Evolutionary conservation across 169 alveolate species (phyloP).

Genomic region (Toxoplasma gondii): DNA sequence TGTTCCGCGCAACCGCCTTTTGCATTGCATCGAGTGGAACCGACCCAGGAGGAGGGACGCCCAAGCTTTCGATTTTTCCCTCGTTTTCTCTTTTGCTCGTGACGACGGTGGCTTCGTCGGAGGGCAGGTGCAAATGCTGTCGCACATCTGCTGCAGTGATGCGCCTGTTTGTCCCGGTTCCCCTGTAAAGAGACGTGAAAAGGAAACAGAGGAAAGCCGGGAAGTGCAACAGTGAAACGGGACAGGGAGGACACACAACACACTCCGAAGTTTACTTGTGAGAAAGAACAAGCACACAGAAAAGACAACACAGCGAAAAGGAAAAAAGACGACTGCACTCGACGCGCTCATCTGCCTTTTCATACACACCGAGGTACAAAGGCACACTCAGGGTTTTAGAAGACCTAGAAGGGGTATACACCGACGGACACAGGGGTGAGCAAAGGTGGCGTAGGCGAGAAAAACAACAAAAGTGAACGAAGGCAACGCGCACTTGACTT

Average conservation of each 20-base stretch:
- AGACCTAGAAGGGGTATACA: not conserved
- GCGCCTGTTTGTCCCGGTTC: constrained; percentile 36
- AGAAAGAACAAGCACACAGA: no score
- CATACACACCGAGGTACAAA: no score
- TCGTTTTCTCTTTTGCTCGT: not conserved
- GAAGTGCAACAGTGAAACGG: not conserved
- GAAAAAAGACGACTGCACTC: no score
- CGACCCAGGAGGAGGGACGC: not conserved
- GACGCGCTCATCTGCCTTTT: no score
- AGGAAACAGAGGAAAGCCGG: not conserved
- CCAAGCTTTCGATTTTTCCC: not conserved
- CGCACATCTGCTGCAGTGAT: constrained; percentile 45
- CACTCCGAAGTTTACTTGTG: no score
- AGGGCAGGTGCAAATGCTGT: constrained; percentile 3
- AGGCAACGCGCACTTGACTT: not conserved
- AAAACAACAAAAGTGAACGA: not conserved
- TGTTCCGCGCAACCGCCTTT: constrained; percentile 71
- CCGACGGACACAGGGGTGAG: not conserved
- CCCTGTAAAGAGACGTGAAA: not conserved
- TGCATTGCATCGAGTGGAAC: constrained; percentile 60
- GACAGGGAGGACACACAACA: not conserved
- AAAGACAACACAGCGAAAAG: no score
- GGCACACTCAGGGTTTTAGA: not conserved
- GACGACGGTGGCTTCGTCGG: not conserved
- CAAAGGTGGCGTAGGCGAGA: not conserved